Conservation (phyloP, 768 basidiomycete species). For the Pleurotus citrinopileatus region DNA sequence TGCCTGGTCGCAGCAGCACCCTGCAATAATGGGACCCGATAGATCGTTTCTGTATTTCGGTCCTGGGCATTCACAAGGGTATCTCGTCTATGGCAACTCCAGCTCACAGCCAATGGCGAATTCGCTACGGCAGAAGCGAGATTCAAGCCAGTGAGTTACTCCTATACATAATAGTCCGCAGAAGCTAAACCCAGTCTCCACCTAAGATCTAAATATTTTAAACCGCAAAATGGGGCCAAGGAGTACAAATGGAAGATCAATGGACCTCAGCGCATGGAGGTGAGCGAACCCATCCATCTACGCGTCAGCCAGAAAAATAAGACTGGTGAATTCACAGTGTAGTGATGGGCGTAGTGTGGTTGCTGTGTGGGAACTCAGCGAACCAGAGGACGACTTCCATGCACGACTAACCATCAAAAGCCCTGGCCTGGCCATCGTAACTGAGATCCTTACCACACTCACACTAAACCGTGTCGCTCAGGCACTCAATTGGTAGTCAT, state of each 20-base stretch:
- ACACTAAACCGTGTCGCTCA: conserved; percentile 71
- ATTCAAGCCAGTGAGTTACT: conserved; percentile 57
- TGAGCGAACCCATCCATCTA: conserved; percentile 24
- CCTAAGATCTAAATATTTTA: conserved; percentile 71
- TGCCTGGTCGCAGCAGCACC: conserved; percentile 65
- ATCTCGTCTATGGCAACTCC: conserved; percentile 68
- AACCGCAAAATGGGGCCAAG: conserved; percentile 55
- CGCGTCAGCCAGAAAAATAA: background rate
- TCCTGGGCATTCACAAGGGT: conserved; percentile 56
- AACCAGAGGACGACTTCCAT: conserved; percentile 52
- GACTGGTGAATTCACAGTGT: conserved; percentile 41
- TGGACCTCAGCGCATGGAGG: conserved; percentile 79
- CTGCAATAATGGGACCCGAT: conserved; percentile 76
- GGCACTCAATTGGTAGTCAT: conserved; percentile 49
- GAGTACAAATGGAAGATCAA: conserved; percentile 82
- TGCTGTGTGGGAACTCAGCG: conserved; percentile 66
- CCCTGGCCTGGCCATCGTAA: conserved; percentile 58
- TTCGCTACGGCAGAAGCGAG: conserved; percentile 53
- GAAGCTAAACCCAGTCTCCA: background rate
- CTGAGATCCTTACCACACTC: conserved; percentile 76
- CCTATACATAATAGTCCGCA: conserved; percentile 1
- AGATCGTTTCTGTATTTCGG: conserved; percentile 77
- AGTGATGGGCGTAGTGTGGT: conserved; percentile 57
- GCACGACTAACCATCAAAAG: conserved; percentile 60
- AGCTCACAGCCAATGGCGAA: conserved; percentile 55